Conservation (phyloP, 805 yeast genomes). For the Teunomyces atbi region DNA sequence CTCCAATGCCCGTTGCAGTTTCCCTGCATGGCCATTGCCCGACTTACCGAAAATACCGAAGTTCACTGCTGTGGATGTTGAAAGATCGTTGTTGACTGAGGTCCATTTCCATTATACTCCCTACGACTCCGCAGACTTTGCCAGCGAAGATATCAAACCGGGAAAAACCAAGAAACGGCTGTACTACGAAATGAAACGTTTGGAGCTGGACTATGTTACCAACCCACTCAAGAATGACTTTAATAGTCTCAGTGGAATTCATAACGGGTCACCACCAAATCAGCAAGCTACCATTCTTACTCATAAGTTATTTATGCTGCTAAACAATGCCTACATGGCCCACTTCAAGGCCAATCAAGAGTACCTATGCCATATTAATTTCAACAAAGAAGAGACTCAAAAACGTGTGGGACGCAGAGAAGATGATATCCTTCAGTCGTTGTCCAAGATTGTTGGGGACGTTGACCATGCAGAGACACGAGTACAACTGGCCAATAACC, state of each 20-base stretch:
- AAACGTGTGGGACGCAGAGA: constrained; percentile 43
- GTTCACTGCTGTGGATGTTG: constrained; percentile 74
- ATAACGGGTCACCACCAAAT: constrained; percentile 37
- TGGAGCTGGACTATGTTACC: constrained; percentile 64
- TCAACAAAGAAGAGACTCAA: constrained; percentile 42
- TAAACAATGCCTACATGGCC: constrained; percentile 47
- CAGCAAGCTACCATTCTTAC: constrained; percentile 43
- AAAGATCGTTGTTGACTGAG: constrained; percentile 70
- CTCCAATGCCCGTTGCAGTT: constrained; percentile 6
- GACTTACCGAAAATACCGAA: constrained; percentile 62
- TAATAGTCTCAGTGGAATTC: constrained; percentile 50
- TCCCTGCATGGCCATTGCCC: constrained; percentile 72
- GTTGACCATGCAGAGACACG: constrained; percentile 40
- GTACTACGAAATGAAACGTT: constrained; percentile 60
- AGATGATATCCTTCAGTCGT: constrained; percentile 43
- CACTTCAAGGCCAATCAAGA: constrained; percentile 47
- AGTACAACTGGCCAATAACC: constrained; percentile 32
- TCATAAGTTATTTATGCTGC: constrained; percentile 59
- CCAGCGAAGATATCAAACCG: constrained; percentile 17
- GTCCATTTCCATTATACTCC: constrained; percentile 61
- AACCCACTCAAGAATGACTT: constrained; percentile 60
- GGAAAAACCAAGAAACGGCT: constrained; percentile 21
- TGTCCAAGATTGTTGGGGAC: constrained; percentile 45
- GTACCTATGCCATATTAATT: constrained; percentile 20
- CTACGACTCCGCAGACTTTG: constrained; percentile 45